Evolutionary conservation across 805 yeast genomes (phyloP), one percentile per base, ranked within the genome.

Genomic region (Metschnikowia peoriensis): DNA sequence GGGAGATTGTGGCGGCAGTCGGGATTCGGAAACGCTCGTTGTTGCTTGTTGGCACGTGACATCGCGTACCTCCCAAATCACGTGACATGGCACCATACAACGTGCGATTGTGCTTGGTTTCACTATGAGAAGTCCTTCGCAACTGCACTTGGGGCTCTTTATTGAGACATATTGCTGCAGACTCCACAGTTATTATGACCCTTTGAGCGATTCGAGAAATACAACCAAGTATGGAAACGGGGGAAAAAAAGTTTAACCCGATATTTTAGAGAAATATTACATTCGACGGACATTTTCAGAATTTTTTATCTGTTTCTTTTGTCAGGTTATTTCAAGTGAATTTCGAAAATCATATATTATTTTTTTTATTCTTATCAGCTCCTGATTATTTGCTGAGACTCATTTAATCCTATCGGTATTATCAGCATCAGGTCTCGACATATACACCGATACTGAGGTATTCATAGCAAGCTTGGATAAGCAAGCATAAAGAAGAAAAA

Each of bases 71-170:
- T 17, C 38, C 22, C 2, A 10, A n/a, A 17, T 41, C 59, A 56
- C 59, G 59, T 56, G 59, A 46, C 38, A 54, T 56, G 42, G 51
- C 55, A 54, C 35, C 22, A 56, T 56, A 15, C 35, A 6, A 6
- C 50, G 28, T 14, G 27, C 32, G 15, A 15, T 40, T 17, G 16
- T 32, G 27, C 28, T 35, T n/a, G 11, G 40, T 38, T 38, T 16
- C 12, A 27, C 44, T 40, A 38, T 16, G 40, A 14, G 15, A 7
- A n/a, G 5, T 8, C 37, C 45, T 9, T 28, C 27, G 15, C 28
- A 4, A 40, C 45, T 44, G 52, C 52, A 44, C 52, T 41, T 17
- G 28, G 16, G 29, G 42, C 49, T 40, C 41, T 29, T 17, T 35
- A 44, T 32, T 16, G 28, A 40, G 38, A 44, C 46, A 6, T 6